phyloP scores from a whole-genome alignment of 2,329 filamentous ascomycete species.

The Fusarium algeriense region DNA sequence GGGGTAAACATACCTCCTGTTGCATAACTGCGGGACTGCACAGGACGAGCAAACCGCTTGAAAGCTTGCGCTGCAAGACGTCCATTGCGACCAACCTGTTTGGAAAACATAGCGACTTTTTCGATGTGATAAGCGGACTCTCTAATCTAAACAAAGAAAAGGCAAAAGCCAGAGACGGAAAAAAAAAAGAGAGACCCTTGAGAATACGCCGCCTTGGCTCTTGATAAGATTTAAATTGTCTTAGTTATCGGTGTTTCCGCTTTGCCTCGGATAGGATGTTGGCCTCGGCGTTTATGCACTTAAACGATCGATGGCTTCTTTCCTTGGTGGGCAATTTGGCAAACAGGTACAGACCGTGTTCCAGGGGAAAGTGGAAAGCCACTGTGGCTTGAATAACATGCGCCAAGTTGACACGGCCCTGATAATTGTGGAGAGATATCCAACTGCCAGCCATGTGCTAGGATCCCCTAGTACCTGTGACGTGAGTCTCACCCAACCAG shows the following conservation, averaged over 20 bases:
- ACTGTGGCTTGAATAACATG: constrained; percentile 4
- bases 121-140: not conserved
- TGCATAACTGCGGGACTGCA: constrained; percentile 45
- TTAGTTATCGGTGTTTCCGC: constrained; percentile 31
- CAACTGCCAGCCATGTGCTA: constrained; percentile 2
- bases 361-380: not conserved
- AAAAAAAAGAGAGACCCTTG: not conserved
- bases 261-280: constrained; percentile 42
- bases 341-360: not conserved
- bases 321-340: too few species aligned
- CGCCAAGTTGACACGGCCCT: constrained; percentile 9
- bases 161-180: not conserved
- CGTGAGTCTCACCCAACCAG: constrained; percentile 39
- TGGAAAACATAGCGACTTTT: constrained; percentile 39
- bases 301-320: constrained; percentile 13
- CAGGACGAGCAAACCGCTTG: constrained; percentile 33
- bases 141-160: not conserved
- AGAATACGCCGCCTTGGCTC: constrained; percentile 22
- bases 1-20: constrained; percentile 43
- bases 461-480: constrained; percentile 34
- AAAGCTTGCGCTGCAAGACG: constrained; percentile 44
- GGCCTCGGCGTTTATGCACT: constrained; percentile 40
- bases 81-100: constrained; percentile 42
- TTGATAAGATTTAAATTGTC: constrained; percentile 35
- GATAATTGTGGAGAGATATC: constrained; percentile 4